Conservation (phyloP, 1,284 basidiomycete genomes). For the Entoloma clypeatum region DNA sequence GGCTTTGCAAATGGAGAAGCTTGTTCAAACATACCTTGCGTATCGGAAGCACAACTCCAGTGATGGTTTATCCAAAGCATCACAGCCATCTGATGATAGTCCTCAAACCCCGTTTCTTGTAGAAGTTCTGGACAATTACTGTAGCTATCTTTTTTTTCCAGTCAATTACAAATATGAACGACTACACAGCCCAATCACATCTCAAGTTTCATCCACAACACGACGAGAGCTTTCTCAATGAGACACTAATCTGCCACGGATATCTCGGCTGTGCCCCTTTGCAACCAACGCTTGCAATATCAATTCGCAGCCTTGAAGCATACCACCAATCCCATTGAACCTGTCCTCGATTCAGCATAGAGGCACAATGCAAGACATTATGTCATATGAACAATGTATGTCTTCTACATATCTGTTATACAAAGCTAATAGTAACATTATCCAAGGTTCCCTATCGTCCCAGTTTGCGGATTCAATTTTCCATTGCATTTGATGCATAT, state of each 20-base stretch:
- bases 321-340: conserved; percentile 9
- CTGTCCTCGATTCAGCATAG: conserved; percentile 16
- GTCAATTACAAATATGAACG: too few species aligned
- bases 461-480: conserved; percentile 11
- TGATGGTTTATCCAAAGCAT: not conserved
- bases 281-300: conserved; percentile 9
- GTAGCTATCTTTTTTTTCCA: not conserved
- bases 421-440: not conserved
- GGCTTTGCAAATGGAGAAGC: conserved; percentile 3
- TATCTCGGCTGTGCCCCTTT: conserved; percentile 11
- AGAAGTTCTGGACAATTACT: conserved; percentile 3
- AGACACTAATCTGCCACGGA: conserved; percentile 8
- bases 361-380: conserved; percentile 13
- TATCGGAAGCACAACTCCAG: not conserved
- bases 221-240: conserved; percentile 1
- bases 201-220: not conserved
- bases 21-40: conserved; percentile 4
- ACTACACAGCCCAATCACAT: too few species aligned
- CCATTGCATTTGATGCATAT: conserved; percentile 8
- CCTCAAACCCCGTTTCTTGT: not conserved
- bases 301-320: conserved; percentile 14
- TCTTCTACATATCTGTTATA: not conserved
- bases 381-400: conserved; percentile 17
- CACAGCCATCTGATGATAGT: not conserved
- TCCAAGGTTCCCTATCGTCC: conserved; percentile 5